These are phyloP conservation scores for Austroboletus niveus DNA, from an alignment of 1,284 basidiomycete species.

Conservation along the genomic window DNA sequence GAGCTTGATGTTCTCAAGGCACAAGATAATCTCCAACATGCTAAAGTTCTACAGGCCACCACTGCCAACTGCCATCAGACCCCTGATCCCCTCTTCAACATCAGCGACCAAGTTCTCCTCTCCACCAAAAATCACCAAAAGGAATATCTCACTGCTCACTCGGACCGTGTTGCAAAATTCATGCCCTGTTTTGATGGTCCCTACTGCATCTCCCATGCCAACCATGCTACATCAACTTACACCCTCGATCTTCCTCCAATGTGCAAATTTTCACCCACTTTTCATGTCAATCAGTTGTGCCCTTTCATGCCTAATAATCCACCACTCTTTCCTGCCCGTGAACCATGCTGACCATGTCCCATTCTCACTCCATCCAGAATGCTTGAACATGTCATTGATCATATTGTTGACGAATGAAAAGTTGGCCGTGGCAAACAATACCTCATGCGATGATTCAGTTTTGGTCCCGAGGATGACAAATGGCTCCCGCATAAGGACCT, in stretches of 20 bases:
- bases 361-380: background rate
- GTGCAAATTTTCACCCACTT: background rate
- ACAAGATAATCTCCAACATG: background rate
- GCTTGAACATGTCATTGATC: background rate
- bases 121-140: background rate
- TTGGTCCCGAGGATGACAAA: background rate
- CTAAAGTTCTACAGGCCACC: background rate
- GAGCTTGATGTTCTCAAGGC: background rate
- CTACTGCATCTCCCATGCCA: background rate
- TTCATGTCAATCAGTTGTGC: background rate
- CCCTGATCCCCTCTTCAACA: background rate
- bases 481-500: background rate
- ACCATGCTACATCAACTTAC: background rate
- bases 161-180: background rate
- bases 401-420: background rate
- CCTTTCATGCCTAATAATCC: too few species aligned
- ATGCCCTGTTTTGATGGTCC: background rate
- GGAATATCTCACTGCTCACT: background rate
- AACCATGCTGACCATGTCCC: background rate
- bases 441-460: background rate
- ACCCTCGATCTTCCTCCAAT: background rate
- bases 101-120: background rate
- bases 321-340: background rate
- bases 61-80: background rate
- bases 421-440: background rate